These are phyloP conservation scores for Boletus bicolor DNA, from an alignment of 768 basidiomycete species.

Conservation along the genomic window DNA sequence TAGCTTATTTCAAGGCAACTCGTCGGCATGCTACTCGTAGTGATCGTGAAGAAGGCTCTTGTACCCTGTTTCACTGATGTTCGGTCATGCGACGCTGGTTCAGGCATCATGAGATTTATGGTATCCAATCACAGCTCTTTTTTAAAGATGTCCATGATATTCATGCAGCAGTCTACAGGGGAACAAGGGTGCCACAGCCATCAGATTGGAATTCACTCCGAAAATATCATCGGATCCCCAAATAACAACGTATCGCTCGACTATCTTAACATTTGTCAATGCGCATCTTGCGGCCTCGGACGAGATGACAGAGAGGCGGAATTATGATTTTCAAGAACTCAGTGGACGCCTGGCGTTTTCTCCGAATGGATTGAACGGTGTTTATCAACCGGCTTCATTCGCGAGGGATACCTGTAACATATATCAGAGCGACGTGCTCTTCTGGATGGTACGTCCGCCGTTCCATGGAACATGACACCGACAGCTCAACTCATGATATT, in stretches of 20 bases:
- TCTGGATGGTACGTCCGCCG: conserved; percentile 63
- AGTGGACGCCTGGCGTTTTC: conserved; percentile 55
- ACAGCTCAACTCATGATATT: not conserved
- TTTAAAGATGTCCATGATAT: not conserved
- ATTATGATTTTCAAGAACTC: conserved; percentile 72
- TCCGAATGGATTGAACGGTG: conserved; percentile 17
- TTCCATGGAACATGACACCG: not conserved
- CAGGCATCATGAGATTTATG: conserved; percentile 79
- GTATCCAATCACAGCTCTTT: conserved; percentile 33
- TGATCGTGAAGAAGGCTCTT: conserved; percentile 58
- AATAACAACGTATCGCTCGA: conserved; percentile 34
- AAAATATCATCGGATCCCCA: conserved; percentile 23
- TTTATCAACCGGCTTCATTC: not conserved
- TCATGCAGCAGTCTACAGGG: conserved; percentile 44
- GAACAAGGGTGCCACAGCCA: conserved; percentile 77
- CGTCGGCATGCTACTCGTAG: conserved; percentile 76
- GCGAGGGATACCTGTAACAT: conserved; percentile 27
- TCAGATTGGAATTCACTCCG: conserved; percentile 59
- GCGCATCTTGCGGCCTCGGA: conserved; percentile 83
- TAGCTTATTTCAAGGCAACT: conserved; percentile 76
- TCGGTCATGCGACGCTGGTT: conserved; percentile 51
- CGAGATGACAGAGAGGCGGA: conserved; percentile 70
- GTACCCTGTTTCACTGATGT: conserved; percentile 52
- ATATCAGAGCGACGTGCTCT: conserved; percentile 66
- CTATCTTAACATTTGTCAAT: conserved; percentile 70